Conservation (phyloP, 2,329 filamentous ascomycete species). For the Pleomassaria siparia region DNA sequence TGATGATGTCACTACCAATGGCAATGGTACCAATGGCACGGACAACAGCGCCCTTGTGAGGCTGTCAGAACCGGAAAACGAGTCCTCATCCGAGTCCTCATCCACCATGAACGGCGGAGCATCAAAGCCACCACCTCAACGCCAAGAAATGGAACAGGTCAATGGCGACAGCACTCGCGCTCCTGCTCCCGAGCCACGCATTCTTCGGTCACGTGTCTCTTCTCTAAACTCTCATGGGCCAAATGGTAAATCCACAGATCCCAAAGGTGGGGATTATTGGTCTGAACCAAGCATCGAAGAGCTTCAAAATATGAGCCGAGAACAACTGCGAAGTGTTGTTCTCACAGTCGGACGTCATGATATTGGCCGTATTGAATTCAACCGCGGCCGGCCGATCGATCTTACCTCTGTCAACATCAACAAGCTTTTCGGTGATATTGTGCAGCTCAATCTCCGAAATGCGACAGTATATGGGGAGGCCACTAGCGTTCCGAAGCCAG, state of each 20-base stretch:
- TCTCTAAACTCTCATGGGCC: slow-evolving; percentile 30
- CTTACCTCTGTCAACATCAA: slow-evolving; percentile 77
- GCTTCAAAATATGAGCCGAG: slow-evolving; percentile 75
- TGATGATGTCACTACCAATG: slow-evolving; percentile 41
- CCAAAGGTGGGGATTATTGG: slow-evolving; percentile 78
- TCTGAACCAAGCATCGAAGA: slow-evolving; percentile 76
- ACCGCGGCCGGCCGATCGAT: slow-evolving; percentile 63
- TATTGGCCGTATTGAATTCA: slow-evolving; percentile 80
- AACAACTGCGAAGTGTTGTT: slow-evolving; percentile 72
- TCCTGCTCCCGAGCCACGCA: slow-evolving; percentile 69
- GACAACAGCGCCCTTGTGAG: slow-evolving; percentile 54
- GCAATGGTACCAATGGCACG: slow-evolving; percentile 40
- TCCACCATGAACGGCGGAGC: slow-evolving; percentile 48
- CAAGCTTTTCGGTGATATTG: slow-evolving; percentile 74
- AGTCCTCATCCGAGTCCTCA: slow-evolving; percentile 60
- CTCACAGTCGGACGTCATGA: slow-evolving; percentile 82
- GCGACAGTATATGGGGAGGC: slow-evolving; percentile 79
- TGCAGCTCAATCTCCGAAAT: slow-evolving; percentile 73
- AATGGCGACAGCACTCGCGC: slow-evolving; percentile 76
- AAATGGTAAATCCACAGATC: slow-evolving; percentile 43
- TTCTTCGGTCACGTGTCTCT: slow-evolving; percentile 32
- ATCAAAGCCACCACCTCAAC: slow-evolving; percentile 30
- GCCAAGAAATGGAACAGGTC: slow-evolving; percentile 69
- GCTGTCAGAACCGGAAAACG: slow-evolving; percentile 51
- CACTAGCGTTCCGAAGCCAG: slow-evolving; percentile 66